Percentiles rank a stretch among this genome's conserved stretches.
Conservation (phyloP, 305 asterid species). For the Fraxinus paxiana region DNA sequence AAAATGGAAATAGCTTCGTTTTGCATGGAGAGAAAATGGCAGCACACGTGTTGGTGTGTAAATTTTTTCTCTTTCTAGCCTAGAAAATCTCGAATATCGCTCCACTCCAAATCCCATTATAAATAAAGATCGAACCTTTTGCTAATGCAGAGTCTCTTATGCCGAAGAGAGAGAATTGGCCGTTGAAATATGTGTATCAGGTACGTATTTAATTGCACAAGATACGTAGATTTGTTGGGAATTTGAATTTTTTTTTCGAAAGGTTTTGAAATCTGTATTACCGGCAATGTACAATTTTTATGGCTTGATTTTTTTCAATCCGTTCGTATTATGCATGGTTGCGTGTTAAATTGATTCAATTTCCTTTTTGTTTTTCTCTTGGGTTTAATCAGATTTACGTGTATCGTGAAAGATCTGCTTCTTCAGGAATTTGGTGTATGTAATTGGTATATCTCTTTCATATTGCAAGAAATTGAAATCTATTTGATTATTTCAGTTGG, state of each 20-base stretch:
- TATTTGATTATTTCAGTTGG: neutral
- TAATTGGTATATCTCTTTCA: neutral
- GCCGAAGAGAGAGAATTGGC: neutral
- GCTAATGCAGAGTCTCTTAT: neutral
- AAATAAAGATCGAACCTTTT: neutral
- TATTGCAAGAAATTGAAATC: neutral
- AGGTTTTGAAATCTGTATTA: neutral
- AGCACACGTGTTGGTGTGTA: neutral
- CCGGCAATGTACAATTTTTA: neutral
- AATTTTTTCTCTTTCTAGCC: neutral
- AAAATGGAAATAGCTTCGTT: neutral
- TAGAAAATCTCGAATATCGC: neutral
- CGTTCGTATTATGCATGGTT: neutral
- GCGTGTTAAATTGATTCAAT: neutral
- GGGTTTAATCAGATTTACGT: neutral
- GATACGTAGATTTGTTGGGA: neutral
- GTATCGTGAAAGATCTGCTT: neutral
- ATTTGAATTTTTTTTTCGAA: neutral
- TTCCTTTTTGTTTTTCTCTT: neutral
- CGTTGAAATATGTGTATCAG: neutral
- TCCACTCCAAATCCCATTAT: neutral
- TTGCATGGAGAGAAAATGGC: neutral
- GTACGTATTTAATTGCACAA: neutral
- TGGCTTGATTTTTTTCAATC: neutral
- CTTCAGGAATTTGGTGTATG: neutral